Evolutionary conservation across 306 rosid species (phyloP).

Genomic region (Hippophae gyantsensis): DNA sequence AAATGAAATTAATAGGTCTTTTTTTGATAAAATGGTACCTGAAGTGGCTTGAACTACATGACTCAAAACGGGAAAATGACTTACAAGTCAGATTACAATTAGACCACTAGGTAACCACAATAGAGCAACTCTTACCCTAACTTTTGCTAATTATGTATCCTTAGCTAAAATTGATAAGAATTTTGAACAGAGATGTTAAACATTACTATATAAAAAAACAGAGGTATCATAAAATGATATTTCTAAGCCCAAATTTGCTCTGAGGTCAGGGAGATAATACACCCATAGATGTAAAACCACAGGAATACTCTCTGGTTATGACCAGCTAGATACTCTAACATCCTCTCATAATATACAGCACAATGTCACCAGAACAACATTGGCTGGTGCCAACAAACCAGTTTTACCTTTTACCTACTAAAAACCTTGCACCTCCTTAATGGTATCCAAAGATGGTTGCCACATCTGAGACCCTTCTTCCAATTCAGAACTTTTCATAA

Average conservation of each 20-base stretch:
- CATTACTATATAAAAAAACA: too few relatives aligned
- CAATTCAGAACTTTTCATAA: conserved; percentile 11
- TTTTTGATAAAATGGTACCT: too few relatives aligned
- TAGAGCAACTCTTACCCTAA: too few relatives aligned
- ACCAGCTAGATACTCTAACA: not conserved
- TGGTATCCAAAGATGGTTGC: conserved; percentile 43
- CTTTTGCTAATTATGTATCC: too few relatives aligned
- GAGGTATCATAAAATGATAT: too few relatives aligned
- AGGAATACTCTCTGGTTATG: conserved; percentile 2
- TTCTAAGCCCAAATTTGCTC: not conserved
- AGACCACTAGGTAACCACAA: too few relatives aligned
- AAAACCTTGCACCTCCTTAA: conserved; percentile 38
- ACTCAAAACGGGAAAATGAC: too few relatives aligned
- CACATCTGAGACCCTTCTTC: conserved; percentile 29
- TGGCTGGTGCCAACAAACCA: conserved; percentile 1
- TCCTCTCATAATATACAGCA: not conserved
- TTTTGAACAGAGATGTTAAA: too few relatives aligned
- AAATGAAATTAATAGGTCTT: too few relatives aligned
- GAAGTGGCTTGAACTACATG: too few relatives aligned
- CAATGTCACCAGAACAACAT: not conserved
- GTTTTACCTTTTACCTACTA: not conserved
- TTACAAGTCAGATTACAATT: too few relatives aligned
- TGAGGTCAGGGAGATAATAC: conserved; percentile 15
- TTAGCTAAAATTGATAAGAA: too few relatives aligned
- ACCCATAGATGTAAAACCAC: not conserved